Base-by-base conservation (phyloP, 768 basidiomycete genomes). In the Dendrothele bispora region DNA sequence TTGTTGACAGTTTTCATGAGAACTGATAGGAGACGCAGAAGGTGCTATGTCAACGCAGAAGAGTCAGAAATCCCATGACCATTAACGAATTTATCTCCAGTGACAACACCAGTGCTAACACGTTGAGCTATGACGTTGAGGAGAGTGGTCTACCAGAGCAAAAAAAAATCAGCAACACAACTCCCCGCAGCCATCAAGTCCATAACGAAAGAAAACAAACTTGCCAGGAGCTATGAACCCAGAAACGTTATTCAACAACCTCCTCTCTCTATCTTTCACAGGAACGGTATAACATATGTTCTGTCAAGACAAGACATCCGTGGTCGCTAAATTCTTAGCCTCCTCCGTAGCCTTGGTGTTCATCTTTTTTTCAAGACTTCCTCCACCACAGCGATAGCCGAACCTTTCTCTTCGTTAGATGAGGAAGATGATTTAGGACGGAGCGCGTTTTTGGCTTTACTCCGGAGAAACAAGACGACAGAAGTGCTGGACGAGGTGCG, bases 141-240 rank as follows among this genome's bases (percentile, higher is more conserved):
- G 48, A 77, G 73, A 21, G 79, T 87, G 29, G 80, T 87, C 79
- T 78, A 17, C 21, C 43, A 28, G n/a, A n/a, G n/a, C n/a, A n/a
- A n/a, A n/a, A n/a, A n/a, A n/a, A n/a, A n/a, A n/a, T n/a, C n/a
- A n/a, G n/a, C n/a, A n/a, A n/a, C n/a, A n/a, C n/a, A n/a, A n/a
- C n/a, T n/a, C n/a, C n/a, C n/a, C n/a, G n/a, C n/a, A n/a, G n/a
- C n/a, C n/a, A n/a, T n/a, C n/a, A n/a, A n/a, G n/a, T n/a, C n/a
- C n/a, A n/a, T n/a, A n/a, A n/a, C n/a, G n/a, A n/a, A n/a, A n/a
- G n/a, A n/a, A n/a, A n/a, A n/a, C n/a, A 47, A 92, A 64, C 49
- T 80, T 91, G 4, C 92, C 91, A 0, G 91, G 92, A 8, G 79
- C 80, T 17, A 91, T 88, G 62, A 78, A 93, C 0, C 91, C 91